Percentiles rank a stretch among this genome's conserved stretches.
Evolutionary conservation across 768 basidiomycete species (phyloP).

Genomic region (Austroboletus festivus): DNA sequence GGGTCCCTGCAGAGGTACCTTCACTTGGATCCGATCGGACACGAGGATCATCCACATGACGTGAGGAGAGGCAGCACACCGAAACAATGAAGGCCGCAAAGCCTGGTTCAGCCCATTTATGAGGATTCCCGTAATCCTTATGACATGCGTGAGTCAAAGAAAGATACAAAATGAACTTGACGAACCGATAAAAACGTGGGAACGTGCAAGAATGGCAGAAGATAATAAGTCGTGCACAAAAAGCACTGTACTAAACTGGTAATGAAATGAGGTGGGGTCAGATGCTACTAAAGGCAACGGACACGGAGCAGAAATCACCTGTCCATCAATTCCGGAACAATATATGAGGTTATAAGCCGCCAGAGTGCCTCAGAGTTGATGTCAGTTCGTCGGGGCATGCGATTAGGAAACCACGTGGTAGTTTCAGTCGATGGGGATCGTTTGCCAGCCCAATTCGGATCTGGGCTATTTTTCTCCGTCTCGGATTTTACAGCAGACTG

Average conservation of each 20-base stretch:
- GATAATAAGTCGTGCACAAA: slow-evolving; percentile 89
- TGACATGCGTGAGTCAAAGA: slow-evolving; percentile 15
- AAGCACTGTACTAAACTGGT: slow-evolving; percentile 75
- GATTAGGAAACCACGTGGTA: slow-evolving; percentile 79
- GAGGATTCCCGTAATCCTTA: slow-evolving; percentile 89
- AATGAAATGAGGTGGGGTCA: slow-evolving; percentile 8
- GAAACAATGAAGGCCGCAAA: slow-evolving; percentile 94
- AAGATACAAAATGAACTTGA: slow-evolving; percentile 12
- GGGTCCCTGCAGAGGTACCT: slow-evolving; percentile 83
- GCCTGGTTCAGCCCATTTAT: slow-evolving; percentile 94
- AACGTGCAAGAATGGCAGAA: slow-evolving; percentile 90
- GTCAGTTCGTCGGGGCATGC: slow-evolving; percentile 68
- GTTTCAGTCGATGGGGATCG: slow-evolving; percentile 34
- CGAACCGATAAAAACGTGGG: slow-evolving; percentile 79
- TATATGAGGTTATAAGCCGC: slow-evolving; percentile 82
- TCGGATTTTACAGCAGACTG: slow-evolving; percentile 44
- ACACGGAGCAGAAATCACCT: slow-evolving; percentile 49
- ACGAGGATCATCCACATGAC: slow-evolving; percentile 90
- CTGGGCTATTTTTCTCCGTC: slow-evolving; percentile 26
- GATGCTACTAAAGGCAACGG: slow-evolving; percentile 9
- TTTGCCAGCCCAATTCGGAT: slow-evolving; percentile 30
- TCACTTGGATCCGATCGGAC: slow-evolving; percentile 81
- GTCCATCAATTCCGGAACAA: slow-evolving; percentile 91
- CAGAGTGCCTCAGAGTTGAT: slow-evolving; percentile 85
- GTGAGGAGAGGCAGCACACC: slow-evolving; percentile 84